Percentiles rank a stretch among this genome's conserved stretches.
These are phyloP conservation scores for Thermochaetoides dissita DNA, from an alignment of 2,329 filamentous ascomycete genomes.

Conservation along the genomic window DNA sequence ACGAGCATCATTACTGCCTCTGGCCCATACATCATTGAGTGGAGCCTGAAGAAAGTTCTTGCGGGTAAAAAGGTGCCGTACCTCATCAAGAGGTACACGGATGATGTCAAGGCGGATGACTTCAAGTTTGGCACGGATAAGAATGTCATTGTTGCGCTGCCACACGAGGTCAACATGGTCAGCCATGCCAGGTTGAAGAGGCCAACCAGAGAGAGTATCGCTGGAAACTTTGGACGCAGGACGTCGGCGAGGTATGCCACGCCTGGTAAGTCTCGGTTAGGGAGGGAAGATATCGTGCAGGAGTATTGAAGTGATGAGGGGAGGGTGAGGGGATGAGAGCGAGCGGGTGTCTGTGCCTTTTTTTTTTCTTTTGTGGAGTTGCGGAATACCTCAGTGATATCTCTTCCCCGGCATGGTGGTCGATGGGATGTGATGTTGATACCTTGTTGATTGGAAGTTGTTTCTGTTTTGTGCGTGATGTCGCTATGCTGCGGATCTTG, in stretches of 20 bases:
- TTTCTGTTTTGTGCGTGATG: background rate
- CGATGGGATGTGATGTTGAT: background rate
- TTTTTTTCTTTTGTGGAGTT: background rate
- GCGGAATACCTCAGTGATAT: background rate
- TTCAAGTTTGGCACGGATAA: conserved; percentile 96
- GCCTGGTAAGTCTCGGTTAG: conserved; percentile 53
- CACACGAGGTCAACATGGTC: conserved; percentile 98
- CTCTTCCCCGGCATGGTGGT: background rate
- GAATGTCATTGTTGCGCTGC: conserved; percentile 92
- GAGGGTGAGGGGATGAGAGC: too few relatives aligned
- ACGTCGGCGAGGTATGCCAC: conserved; percentile 39
- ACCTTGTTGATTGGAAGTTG: background rate
- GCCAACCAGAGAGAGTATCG: conserved; percentile 88
- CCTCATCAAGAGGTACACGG: conserved; percentile 88
- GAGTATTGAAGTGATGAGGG: too few relatives aligned
- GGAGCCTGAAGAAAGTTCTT: conserved; percentile 84
- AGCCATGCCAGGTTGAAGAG: conserved; percentile 71
- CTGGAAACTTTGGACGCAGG: conserved; percentile 40
- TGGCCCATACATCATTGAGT: conserved; percentile 91
- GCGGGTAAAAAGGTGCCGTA: conserved; percentile 74
- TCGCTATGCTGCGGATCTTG: background rate
- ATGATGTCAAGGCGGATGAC: conserved; percentile 95
- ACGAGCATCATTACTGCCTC: conserved; percentile 95
- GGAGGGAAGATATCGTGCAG: conserved; percentile 64
- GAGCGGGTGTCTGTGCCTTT: background rate